Conservation (phyloP, 192 early-diverging fungal species). For the Coemansia sp. region DNA sequence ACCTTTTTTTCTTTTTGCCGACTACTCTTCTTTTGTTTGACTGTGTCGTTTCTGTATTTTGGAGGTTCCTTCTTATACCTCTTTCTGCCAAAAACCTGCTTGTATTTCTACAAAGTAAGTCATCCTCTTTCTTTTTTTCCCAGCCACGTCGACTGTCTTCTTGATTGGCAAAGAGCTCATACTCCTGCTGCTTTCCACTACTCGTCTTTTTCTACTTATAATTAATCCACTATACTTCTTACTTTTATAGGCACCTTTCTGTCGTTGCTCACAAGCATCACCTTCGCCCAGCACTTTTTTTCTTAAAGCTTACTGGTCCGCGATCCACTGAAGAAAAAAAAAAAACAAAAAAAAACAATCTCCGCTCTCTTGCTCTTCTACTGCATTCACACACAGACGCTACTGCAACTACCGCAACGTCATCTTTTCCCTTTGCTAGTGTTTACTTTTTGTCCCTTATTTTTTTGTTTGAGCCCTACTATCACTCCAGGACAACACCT, state of each 20-base stretch:
- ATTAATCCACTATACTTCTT: neutral
- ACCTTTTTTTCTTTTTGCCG: neutral
- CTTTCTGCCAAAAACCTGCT: slow-evolving; percentile 8
- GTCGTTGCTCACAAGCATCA: neutral
- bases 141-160: neutral
- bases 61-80: neutral
- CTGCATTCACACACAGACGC: slow-evolving; percentile 6
- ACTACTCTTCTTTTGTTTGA: neutral
- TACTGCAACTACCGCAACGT: neutral
- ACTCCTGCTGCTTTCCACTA: neutral
- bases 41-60: slow-evolving; percentile 8
- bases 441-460: slow-evolving; percentile 1
- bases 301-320: neutral
- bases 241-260: slow-evolving; percentile 1
- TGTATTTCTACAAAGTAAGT: slow-evolving; percentile 17
- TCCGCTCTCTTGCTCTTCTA: neutral
- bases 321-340: slow-evolving; percentile 6
- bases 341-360: slow-evolving; percentile 7
- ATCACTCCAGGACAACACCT: neutral
- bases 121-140: neutral
- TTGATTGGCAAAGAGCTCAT: neutral
- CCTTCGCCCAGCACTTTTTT: neutral
- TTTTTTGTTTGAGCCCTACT: neutral
- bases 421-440: neutral
- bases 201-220: neutral